A percentile compares a stretch with the other conserved stretches of the same genome.
These are phyloP conservation scores for carrot (Daucus carota) DNA, from an alignment of 129 eudicot species.

Conservation along the genomic window DH1_v3.0 NC_030389.2:27088501-27089000, in stretches of 20 bases:
- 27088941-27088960: not conserved
- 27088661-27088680: not conserved
- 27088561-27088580: constrained; percentile 67
- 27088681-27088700: not conserved
- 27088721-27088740: not conserved
- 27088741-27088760: not conserved
- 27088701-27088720: not conserved
- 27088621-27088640: constrained; percentile 66
- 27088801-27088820: not conserved
- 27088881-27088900: not conserved
- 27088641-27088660: not conserved
- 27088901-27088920: not conserved
- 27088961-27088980: no score
- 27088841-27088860: no score
- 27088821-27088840: no score
- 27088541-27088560: constrained; percentile 42
- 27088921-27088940: not conserved
- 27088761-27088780: not conserved
- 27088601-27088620: constrained; percentile 92
- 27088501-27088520: constrained; percentile 64
- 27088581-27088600: constrained; percentile 55
- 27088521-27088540: constrained; percentile 51
- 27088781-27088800: not conserved
- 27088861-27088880: not conserved
- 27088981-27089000: not conserved